These are phyloP conservation scores for Nepenthes gracilis DNA, from an alignment of 148 eudicot species.

Conservation along the genomic window DNA sequence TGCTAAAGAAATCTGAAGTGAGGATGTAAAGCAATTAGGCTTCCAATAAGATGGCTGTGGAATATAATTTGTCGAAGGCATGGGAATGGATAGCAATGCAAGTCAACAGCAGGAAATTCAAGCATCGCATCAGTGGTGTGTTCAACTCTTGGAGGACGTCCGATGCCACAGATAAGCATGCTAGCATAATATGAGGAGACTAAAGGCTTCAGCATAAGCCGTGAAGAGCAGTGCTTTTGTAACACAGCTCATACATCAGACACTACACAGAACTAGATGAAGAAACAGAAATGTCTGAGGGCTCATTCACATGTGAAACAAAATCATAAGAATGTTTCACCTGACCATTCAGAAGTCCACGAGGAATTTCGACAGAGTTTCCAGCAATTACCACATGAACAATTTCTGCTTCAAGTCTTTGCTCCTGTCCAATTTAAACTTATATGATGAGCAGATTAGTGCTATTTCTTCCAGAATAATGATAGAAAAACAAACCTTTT, in stretches of 20 bases:
- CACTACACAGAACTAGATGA: not conserved
- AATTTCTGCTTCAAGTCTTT: slow-evolving; percentile 68
- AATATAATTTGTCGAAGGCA: too few species aligned
- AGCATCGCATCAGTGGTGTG: too few species aligned
- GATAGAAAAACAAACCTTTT: slow-evolving; percentile 36
- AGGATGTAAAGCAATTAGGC: too few species aligned
- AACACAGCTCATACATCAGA: not conserved
- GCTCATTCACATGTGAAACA: not conserved
- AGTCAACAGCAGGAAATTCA: too few species aligned
- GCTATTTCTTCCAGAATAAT: not conserved
- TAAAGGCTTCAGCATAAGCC: too few species aligned
- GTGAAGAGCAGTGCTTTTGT: too few species aligned
- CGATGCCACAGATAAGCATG: too few species aligned
- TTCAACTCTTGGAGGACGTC: too few species aligned
- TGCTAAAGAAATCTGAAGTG: too few species aligned
- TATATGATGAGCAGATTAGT: slow-evolving; percentile 4
- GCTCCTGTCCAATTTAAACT: slow-evolving; percentile 48
- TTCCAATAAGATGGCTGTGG: too few species aligned
- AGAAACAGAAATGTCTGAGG: not conserved
- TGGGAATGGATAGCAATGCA: too few species aligned
- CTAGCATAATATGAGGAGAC: too few species aligned
- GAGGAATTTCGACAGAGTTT: slow-evolving; percentile 64
- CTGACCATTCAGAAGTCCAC: slow-evolving; percentile 74
- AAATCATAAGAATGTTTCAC: slow-evolving; percentile 17
- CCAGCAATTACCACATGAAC: slow-evolving; percentile 97